Conservation (phyloP, 139 green algal genomes). For the Diplosphaera chodatii region DNA sequence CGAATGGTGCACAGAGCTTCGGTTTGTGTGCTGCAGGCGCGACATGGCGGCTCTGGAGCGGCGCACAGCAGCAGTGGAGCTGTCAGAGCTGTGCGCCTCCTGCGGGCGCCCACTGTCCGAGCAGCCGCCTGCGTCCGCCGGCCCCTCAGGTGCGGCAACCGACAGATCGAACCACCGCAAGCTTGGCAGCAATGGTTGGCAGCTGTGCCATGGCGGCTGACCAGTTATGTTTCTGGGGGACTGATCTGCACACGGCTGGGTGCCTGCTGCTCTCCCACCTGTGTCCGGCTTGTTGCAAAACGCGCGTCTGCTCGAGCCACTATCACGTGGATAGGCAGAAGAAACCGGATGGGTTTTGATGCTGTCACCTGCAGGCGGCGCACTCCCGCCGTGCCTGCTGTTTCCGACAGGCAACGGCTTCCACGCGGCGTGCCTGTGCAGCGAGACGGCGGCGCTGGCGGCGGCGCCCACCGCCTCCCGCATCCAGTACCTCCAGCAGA, state of each 20-base stretch:
- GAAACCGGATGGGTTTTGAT: too few species aligned
- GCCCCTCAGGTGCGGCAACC: too few species aligned
- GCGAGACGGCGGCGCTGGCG: conserved; percentile 42
- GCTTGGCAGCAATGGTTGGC: too few species aligned
- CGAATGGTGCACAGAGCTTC: background rate
- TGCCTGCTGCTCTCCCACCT: too few species aligned
- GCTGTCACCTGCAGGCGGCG: conserved; percentile 41
- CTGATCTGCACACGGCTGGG: too few species aligned
- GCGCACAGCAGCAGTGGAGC: conserved; percentile 42
- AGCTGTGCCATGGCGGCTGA: too few species aligned
- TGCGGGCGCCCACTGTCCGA: conserved; percentile 46
- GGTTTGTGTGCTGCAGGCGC: conserved; percentile 10
- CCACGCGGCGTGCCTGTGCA: conserved; percentile 52
- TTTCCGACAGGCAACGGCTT: conserved; percentile 73
- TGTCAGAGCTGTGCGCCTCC: conserved; percentile 40
- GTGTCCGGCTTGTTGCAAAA: too few species aligned
- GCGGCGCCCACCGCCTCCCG: conserved; percentile 11
- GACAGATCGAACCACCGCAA: too few species aligned
- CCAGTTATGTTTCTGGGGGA: too few species aligned
- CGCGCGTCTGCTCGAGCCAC: too few species aligned
- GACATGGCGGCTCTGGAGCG: conserved; percentile 41
- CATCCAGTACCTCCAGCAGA: conserved; percentile 7
- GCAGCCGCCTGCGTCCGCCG: conserved; percentile 25
- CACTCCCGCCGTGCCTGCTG: conserved; percentile 62
- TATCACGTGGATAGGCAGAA: too few species aligned